phyloP scores from a whole-genome alignment of 441 rosid genomes.

The Pelargonium citronellum region DNA sequence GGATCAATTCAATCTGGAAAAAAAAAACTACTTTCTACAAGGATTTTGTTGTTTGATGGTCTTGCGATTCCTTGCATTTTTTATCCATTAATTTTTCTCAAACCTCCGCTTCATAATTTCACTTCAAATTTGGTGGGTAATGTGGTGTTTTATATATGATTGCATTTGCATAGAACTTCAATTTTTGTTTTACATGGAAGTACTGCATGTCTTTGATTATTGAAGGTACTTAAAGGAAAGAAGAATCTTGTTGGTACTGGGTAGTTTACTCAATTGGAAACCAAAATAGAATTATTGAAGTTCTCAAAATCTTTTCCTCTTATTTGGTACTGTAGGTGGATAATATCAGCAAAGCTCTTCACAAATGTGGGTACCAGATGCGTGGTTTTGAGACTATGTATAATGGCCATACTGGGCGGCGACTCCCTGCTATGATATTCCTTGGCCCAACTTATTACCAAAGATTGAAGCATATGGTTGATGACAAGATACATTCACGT shows the following conservation, averaged over 20 bases:
- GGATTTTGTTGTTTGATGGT: background rate
- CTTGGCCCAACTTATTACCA: conserved; percentile 97
- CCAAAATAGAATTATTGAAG: background rate
- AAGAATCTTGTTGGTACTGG: background rate
- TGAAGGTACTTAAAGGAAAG: background rate
- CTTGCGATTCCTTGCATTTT: background rate
- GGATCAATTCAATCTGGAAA: too few relatives aligned
- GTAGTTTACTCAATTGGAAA: background rate
- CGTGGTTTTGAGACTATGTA: conserved; percentile 98
- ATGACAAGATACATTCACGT: conserved; percentile 96
- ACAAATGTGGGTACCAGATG: conserved; percentile 97
- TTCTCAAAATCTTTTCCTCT: background rate
- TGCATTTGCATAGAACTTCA: background rate
- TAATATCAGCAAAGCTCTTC: conserved; percentile 94
- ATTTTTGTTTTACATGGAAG: background rate
- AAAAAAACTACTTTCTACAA: background rate
- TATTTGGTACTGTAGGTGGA: conserved; percentile 57
- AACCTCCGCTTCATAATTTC: background rate
- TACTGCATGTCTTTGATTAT: background rate
- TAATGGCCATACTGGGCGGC: conserved; percentile 92
- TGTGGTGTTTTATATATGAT: too few relatives aligned
- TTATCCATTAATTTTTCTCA: background rate
- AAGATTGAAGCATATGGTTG: conserved; percentile 95
- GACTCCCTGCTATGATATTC: conserved; percentile 86
- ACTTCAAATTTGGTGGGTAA: too few relatives aligned